A percentile compares a stretch with the other conserved stretches of the same genome.
Evolutionary conservation across 2,329 filamentous ascomycete species (phyloP).

Genomic region (Purpureocillium lavendulum): DNA sequence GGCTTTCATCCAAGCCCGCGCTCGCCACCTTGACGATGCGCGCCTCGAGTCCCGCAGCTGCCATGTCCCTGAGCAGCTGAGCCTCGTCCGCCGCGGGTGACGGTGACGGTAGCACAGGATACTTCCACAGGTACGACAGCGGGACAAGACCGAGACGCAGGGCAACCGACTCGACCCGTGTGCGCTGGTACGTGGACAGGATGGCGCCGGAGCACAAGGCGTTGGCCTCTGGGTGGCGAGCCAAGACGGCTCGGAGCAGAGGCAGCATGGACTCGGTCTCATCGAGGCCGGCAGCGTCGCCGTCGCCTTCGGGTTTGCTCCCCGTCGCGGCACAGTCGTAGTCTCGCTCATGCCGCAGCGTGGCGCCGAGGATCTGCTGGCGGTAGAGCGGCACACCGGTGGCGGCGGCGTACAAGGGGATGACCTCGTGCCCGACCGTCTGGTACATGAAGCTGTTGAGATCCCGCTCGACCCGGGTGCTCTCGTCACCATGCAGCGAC

Average conservation of each 20-base stretch:
- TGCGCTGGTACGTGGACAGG: slow-evolving; percentile 90
- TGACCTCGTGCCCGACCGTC: slow-evolving; percentile 81
- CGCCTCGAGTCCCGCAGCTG: slow-evolving; percentile 67
- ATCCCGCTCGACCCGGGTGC: slow-evolving; percentile 32
- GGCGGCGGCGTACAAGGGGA: slow-evolving; percentile 75
- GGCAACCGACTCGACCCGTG: slow-evolving; percentile 87
- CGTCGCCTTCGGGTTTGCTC: slow-evolving; percentile 8
- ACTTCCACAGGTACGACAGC: slow-evolving; percentile 89
- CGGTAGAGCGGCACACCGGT: slow-evolving; percentile 80
- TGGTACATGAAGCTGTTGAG: slow-evolving; percentile 99
- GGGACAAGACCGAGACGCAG: slow-evolving; percentile 74
- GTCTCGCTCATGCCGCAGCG: slow-evolving; percentile 62
- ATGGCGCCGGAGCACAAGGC: slow-evolving; percentile 89
- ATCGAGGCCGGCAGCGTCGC: slow-evolving; percentile 35
- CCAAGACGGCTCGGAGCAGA: slow-evolving; percentile 60
- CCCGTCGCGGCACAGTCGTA: slow-evolving; percentile 39
- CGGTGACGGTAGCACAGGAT: slow-evolving; percentile 58
- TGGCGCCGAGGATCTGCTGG: slow-evolving; percentile 62
- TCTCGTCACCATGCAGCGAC: neutral
- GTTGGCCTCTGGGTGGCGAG: slow-evolving; percentile 68
- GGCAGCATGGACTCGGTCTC: slow-evolving; percentile 84
- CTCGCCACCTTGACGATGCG: slow-evolving; percentile 92
- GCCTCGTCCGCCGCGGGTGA: slow-evolving; percentile 29
- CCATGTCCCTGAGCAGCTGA: slow-evolving; percentile 75
- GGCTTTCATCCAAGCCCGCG: slow-evolving; percentile 71